A percentile compares a stretch with the other conserved stretches of the same genome.
Evolutionary conservation across 805 yeast species (phyloP).

Genomic region (Candida alai): DNA sequence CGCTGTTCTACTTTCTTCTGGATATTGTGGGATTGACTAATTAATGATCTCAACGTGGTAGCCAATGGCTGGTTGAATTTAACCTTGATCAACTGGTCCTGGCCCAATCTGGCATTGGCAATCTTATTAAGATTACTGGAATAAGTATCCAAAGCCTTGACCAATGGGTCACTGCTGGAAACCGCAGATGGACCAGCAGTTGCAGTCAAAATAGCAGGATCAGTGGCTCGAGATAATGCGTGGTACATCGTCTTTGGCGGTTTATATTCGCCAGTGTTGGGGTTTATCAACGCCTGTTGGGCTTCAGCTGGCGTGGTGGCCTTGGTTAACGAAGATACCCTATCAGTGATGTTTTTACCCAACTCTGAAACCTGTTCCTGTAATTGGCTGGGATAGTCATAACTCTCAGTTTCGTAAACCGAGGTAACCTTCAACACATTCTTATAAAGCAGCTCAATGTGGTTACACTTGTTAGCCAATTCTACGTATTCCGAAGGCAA

Average conservation of each 20-base stretch:
- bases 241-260: conserved; percentile 81
- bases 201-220: conserved; percentile 46
- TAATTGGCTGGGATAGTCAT: conserved; percentile 77
- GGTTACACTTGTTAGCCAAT: conserved; percentile 37
- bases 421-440: conserved; percentile 41
- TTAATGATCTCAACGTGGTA: conserved; percentile 56
- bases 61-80: conserved; percentile 67
- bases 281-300: conserved; percentile 59
- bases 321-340: conserved; percentile 63
- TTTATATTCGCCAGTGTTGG: conserved; percentile 37
- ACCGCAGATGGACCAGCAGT: no score
- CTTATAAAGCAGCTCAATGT: conserved; percentile 38
- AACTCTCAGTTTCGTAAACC: conserved; percentile 69
- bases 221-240: conserved; percentile 75
- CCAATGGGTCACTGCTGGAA: conserved; percentile 48
- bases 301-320: conserved; percentile 82
- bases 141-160: conserved; percentile 61
- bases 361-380: conserved; percentile 74
- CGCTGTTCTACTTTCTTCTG: conserved; percentile 75
- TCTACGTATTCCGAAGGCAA: conserved; percentile 75
- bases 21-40: conserved; percentile 61
- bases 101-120: conserved; percentile 79
- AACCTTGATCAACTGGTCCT: conserved; percentile 67
- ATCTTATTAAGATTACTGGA: conserved; percentile 69
- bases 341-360: conserved; percentile 59